Evolutionary conservation across 2,329 filamentous ascomycete genomes (phyloP).

Genomic region (Didymella lethalis): DNA sequence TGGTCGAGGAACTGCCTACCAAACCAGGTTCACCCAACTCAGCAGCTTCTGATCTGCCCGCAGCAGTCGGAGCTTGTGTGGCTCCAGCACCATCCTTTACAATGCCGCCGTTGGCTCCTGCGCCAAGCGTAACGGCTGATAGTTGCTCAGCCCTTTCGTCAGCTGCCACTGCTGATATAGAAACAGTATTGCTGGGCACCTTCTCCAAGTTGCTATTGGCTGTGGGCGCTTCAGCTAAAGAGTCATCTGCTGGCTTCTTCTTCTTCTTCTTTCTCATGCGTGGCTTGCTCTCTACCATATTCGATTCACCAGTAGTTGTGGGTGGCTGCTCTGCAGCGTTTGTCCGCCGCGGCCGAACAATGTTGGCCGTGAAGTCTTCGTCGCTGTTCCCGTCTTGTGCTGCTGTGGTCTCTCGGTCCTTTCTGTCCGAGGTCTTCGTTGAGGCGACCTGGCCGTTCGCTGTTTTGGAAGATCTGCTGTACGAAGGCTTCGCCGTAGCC

Average conservation of each 20-base stretch:
- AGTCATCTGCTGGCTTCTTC: conserved; percentile 31
- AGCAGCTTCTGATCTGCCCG: neutral
- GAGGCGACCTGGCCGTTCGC: neutral
- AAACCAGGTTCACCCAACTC: neutral
- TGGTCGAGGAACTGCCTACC: neutral
- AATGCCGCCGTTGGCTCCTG: neutral
- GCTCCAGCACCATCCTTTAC: neutral
- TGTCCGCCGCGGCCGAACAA: neutral
- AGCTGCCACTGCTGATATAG: neutral
- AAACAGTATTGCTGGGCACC: too few relatives aligned
- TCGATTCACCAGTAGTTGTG: conserved; percentile 22
- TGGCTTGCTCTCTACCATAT: conserved; percentile 48
- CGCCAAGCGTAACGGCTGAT: neutral
- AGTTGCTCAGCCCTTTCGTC: neutral
- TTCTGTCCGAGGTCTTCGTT: conserved; percentile 12
- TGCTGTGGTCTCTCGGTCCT: neutral
- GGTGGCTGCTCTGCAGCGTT: conserved; percentile 4
- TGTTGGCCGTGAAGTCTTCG: conserved; percentile 2
- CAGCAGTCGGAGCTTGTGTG: neutral
- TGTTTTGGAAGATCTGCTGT: neutral
- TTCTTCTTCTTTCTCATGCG: conserved; percentile 47
- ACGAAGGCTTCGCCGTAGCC: neutral
- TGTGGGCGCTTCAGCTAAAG: neutral
- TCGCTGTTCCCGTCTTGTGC: neutral
- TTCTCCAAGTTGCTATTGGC: neutral